A percentile compares a stretch with the other conserved stretches of the same genome.
phyloP scores from a whole-genome alignment of 148 eudicot species.

The Gaultheria prostrata region DNA sequence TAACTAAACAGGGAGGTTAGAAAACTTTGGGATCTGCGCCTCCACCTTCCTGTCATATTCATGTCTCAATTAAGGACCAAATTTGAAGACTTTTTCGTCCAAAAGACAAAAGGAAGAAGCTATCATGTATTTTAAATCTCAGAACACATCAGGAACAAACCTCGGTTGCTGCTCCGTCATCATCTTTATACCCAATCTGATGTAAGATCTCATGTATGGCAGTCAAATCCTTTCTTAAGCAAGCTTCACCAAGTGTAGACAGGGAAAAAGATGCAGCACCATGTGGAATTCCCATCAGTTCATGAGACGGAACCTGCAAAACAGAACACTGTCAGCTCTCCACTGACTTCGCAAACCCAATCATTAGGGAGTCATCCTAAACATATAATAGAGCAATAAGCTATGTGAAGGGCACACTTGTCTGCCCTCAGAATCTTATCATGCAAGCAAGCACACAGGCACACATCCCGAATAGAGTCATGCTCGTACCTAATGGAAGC shows the following conservation, averaged over 20 bases:
- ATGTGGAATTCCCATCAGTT: constrained; percentile 71
- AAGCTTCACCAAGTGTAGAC: constrained; percentile 87
- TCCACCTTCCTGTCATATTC: background rate
- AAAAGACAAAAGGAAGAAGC: background rate
- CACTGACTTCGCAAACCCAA: background rate
- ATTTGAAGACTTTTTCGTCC: background rate
- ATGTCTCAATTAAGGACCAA: background rate
- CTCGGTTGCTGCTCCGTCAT: constrained; percentile 98
- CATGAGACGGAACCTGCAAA: constrained; percentile 81
- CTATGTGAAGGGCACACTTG: background rate
- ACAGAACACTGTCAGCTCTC: constrained; percentile 4
- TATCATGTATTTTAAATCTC: background rate
- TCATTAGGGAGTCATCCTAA: background rate
- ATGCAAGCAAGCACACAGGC: background rate
- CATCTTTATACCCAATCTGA: constrained; percentile 83
- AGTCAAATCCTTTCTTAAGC: constrained; percentile 84
- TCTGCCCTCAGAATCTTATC: background rate
- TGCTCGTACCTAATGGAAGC: background rate
- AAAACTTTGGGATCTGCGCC: background rate
- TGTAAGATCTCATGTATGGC: constrained; percentile 83
- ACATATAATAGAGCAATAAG: background rate
- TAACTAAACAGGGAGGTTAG: background rate
- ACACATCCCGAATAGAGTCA: background rate
- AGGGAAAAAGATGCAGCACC: constrained; percentile 55
- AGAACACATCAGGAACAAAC: constrained; percentile 38